Base-by-base conservation (phyloP, 1,284 basidiomycete species). In the Sanguinoderma infundibulare region DNA sequence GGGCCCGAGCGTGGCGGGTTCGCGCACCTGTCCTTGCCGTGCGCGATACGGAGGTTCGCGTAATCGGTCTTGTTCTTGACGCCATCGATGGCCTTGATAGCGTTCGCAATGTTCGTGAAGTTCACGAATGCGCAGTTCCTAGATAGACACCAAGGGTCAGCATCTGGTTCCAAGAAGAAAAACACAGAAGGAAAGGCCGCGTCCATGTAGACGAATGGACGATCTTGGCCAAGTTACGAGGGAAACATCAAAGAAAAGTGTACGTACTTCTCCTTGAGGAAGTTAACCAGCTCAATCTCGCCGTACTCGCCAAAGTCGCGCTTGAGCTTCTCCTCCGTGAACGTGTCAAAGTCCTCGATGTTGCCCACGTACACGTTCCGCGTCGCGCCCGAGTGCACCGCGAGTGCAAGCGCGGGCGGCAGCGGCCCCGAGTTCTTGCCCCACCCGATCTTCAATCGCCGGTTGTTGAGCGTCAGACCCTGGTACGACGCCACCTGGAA, bases 91-190 rank as follows among this genome's bases (percentile, higher is more conserved):
- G 96, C 95, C 81, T 98, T 98, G 82, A 96, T 95, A 26, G 95
- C 95, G 69, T 95, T 94, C 57, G 91, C 88, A 68, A 98, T 90
- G 77, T 95, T 95, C 52, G 89, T 90, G 71, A 95, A 98, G 81
- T 98, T 98, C 72, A 97, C 92, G 74, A 97, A 98, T 35, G 93
- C 94, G 71, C 94, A 96, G 77, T 95, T 94, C 83, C 90, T 92
- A 68, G 14, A 46, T 26, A 15, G 24, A 17, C 24, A 46, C 17
- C 12, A n/a, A 5, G 2, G 14, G 28, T 46, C 42, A 46, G 42
- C 42, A 26, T 15, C n/a, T n/a, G n/a, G n/a, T n/a, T n/a, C n/a
- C 24, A 28, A 3, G 9, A 5, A 6, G 4, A 17, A 46, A 6
- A 46, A 4, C 40, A n/a, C n/a, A n/a, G 20, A 24, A 17, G 22